phyloP scores from a whole-genome alignment of 2,329 filamentous ascomycete species.

The Aspergillus sp. region DNA sequence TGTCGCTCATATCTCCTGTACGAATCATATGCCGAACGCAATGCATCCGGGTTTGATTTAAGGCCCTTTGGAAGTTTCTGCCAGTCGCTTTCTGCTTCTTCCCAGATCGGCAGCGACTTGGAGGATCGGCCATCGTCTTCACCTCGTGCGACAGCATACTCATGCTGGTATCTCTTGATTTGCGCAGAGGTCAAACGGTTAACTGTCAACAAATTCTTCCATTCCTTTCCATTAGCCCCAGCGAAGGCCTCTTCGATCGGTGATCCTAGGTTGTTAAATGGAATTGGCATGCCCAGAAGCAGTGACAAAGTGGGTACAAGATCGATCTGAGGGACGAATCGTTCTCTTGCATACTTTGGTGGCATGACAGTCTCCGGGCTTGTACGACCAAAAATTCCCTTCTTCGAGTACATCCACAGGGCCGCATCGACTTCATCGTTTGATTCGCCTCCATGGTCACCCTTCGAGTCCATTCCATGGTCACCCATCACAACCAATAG shows the following conservation, averaged over 20 bases:
- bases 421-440: constrained; percentile 93
- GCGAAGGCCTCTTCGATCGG: constrained; percentile 94
- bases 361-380: constrained; percentile 54
- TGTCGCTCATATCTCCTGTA: constrained; percentile 72
- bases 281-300: constrained; percentile 84
- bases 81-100: constrained; percentile 52
- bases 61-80: constrained; percentile 38
- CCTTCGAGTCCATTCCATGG: constrained; percentile 96
- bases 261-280: constrained; percentile 89
- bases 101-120: constrained; percentile 57
- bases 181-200: constrained; percentile 76
- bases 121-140: constrained; percentile 58
- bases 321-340: constrained; percentile 79
- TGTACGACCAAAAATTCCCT: constrained; percentile 74
- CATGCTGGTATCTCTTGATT: constrained; percentile 80
- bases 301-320: constrained; percentile 87
- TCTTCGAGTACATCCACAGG: constrained; percentile 97
- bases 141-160: constrained; percentile 71
- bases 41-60: constrained; percentile 31
- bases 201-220: constrained; percentile 71
- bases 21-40: constrained; percentile 47
- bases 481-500: constrained; percentile 97
- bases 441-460: constrained; percentile 96
- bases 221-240: constrained; percentile 63
- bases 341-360: constrained; percentile 65